phyloP scores from a whole-genome alignment of 2,329 filamentous ascomycete genomes.

The Nectriaceae sp. region DNA sequence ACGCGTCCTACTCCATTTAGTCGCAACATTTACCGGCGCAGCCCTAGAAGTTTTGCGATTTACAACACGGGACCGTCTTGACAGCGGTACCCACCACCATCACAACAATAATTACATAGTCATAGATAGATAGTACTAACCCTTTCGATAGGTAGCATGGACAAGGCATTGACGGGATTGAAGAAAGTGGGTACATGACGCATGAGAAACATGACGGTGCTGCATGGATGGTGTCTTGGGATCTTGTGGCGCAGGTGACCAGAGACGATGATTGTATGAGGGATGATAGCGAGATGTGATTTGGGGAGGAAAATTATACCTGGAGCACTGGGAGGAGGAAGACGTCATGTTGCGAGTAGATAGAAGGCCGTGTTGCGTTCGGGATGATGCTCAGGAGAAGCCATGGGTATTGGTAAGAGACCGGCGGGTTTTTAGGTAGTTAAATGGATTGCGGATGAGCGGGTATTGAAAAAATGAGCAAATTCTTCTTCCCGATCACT shows the following conservation, averaged over 20 bases:
- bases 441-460: conserved; percentile 2
- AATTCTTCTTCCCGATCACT: neutral
- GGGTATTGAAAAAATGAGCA: conserved; percentile 5
- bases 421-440: neutral
- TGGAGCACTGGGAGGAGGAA: conserved; percentile 1
- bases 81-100: neutral
- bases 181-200: conserved; percentile 5
- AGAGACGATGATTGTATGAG: conserved; percentile 7
- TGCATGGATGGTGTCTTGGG: conserved; percentile 4
- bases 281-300: conserved; percentile 5
- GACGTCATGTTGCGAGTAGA: conserved; percentile 9
- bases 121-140: conserved; percentile 34
- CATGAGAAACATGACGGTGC: conserved; percentile 12
- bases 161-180: conserved; percentile 18
- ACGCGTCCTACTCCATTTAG: conserved; percentile 48
- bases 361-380: conserved; percentile 1
- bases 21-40: neutral
- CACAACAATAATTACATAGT: conserved; percentile 28
- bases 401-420: neutral
- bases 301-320: conserved; percentile 18
- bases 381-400: conserved; percentile 1
- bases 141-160: conserved; percentile 25
- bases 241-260: neutral
- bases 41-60: conserved; percentile 5
- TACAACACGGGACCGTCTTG: neutral